Percentiles rank a stretch among this genome's conserved stretches.
Evolutionary conservation across 768 basidiomycete species (phyloP).

Genomic region (Zangia roseola): DNA sequence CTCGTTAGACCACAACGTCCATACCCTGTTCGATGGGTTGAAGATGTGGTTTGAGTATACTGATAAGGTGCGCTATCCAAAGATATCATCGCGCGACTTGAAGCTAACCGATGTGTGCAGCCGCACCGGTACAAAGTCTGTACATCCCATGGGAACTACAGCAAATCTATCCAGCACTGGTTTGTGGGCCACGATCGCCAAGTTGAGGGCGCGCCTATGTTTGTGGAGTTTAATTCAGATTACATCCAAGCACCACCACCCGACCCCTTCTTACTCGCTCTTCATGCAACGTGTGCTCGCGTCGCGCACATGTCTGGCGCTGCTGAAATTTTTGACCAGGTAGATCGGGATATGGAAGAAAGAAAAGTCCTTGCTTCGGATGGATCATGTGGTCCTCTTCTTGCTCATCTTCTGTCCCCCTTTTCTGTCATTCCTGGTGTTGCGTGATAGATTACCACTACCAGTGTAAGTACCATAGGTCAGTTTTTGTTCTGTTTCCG

Average conservation of each 20-base stretch:
- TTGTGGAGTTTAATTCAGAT: background rate
- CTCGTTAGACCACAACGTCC: background rate
- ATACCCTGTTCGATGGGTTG: rapidly evolving
- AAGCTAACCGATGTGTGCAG: background rate
- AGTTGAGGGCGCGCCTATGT: background rate
- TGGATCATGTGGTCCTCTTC: slow-evolving; percentile 1
- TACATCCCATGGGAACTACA: background rate
- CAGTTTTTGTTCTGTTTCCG: too few species aligned
- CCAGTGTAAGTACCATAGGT: too few species aligned
- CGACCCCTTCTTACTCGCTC: background rate
- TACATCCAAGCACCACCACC: background rate
- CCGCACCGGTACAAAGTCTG: background rate
- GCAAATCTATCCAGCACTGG: too few species aligned
- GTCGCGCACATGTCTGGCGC: slow-evolving; percentile 5
- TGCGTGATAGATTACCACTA: too few species aligned
- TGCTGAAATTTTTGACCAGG: background rate
- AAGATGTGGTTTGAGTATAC: background rate
- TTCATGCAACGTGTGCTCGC: slow-evolving; percentile 4
- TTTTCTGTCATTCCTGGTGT: too few species aligned
- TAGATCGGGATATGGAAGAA: background rate
- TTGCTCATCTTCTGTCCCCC: too few species aligned
- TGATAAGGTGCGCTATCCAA: background rate
- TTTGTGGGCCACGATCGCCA: too few species aligned
- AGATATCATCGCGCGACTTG: background rate
- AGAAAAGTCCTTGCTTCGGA: background rate